Base-by-base conservation (phyloP, 176 grass and related monocot species). In the Poa pratensis region DNA sequence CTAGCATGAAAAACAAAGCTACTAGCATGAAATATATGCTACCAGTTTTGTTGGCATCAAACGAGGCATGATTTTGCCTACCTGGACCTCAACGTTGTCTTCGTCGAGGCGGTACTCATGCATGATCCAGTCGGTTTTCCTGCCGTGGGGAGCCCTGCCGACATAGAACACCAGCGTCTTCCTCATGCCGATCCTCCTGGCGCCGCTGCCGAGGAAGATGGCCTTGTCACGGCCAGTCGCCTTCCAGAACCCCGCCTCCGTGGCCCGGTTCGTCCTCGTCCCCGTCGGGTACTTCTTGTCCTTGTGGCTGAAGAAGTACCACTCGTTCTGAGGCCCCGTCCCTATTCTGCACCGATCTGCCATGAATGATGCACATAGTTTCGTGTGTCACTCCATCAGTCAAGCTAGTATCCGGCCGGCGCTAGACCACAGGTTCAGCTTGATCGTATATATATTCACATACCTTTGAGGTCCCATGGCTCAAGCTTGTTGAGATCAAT, bases 221-320 rank as follows among this genome's bases (percentile, higher is more conserved):
- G 83, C 91, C 73, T 98, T 98, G 89, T 98, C 96, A 63, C 96
- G 26, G 23, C 96, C 96, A 2, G 96, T 98, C 6, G 96, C 96
- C 59, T 98, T 98, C 96, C 96, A 98, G 87, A 98, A 98, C 14
- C 96, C 96, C 0, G 83, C 93, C 13, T 77, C 90, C 0, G 96
- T 98, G n/a, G 96, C 96, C 19, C 96, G 72, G 78, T 98, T 98
- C 54, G 96, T 98, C 54, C 96, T 80, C 17, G 96, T 95, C 32
- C 96, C 96, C 1, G 96, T 98, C 20, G 96, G 96, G 75, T 98
- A 95, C 54, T 98, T 98, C 91, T 94, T 94, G 86, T 94, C 92
- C 86, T 97, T 97, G 79, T 97, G 92, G 88, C 92, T 94, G 75
- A 97, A 97, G 95, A 97, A 97, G 79, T 94, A 97, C 92, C 92